These are phyloP conservation scores for Sclerospora graminicola DNA, from an alignment of 352 stramenopile genomes.

Conservation along the genomic window DNA sequence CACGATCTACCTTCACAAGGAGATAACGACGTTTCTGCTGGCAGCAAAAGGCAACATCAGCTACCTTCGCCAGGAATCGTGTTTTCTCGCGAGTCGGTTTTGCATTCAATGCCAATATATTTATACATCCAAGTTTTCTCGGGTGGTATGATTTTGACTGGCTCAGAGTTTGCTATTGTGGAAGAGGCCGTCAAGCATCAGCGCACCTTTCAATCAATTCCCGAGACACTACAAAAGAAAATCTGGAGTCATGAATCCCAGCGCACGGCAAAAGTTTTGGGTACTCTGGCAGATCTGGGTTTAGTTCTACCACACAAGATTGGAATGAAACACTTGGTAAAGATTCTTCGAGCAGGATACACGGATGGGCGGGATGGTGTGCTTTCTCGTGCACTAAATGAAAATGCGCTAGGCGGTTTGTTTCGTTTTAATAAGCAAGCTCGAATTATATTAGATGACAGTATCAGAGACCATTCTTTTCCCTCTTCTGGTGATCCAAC, in stretches of 20 bases:
- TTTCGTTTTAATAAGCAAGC: conserved; percentile 44
- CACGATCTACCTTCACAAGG: conserved; percentile 24
- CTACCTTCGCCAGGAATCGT: conserved; percentile 30
- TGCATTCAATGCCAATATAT: conserved; percentile 68
- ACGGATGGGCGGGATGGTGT: conserved; percentile 57
- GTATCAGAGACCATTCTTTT: conserved; percentile 1
- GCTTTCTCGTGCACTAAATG: conserved; percentile 53
- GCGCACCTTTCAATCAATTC: conserved; percentile 33
- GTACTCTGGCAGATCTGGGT: conserved; percentile 53
- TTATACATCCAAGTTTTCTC: conserved; percentile 78
- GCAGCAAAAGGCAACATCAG: background rate
- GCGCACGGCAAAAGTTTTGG: conserved; percentile 60
- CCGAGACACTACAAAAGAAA: conserved; percentile 35
- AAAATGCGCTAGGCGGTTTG: conserved; percentile 59
- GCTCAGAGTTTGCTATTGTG: conserved; percentile 39
- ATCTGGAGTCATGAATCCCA: conserved; percentile 65
- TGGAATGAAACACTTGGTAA: conserved; percentile 67
- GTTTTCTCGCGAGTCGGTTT: conserved; percentile 63
- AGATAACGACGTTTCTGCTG: conserved; percentile 2
- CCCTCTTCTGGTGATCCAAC: conserved; percentile 2
- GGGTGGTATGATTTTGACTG: conserved; percentile 44
- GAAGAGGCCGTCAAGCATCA: conserved; percentile 44
- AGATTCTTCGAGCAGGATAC: conserved; percentile 58
- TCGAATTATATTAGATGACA: conserved; percentile 45
- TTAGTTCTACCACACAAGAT: conserved; percentile 73